Evolutionary conservation across 257 asterid genomes (phyloP), one percentile per base, ranked within the genome.

Genomic region (Forsythia suspensa): DNA sequence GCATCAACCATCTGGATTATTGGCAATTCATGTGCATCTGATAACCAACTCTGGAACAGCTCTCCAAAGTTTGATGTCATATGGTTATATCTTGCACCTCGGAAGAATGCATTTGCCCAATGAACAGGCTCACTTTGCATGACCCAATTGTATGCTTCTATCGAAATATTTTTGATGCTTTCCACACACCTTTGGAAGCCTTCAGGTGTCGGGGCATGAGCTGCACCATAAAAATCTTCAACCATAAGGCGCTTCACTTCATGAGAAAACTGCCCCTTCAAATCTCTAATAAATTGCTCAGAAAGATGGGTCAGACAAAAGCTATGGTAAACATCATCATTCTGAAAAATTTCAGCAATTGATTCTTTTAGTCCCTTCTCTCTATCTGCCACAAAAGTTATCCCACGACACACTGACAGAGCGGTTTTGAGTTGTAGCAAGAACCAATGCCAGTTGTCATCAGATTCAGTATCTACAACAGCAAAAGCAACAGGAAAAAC

Each of bases 401-500:
- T 79, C 40, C 96, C 92, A 41, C 82, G 92, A 70, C 80, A 89
- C 72, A 79, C 78, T 4, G 96, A 83, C 52, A 96, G 82, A 11
- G 96, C 94, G 29, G 90, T 77, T 81, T 90, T 96, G 8, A 96
- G 96, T 80, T 94, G 99, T 37, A 88, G 85, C 52, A 94, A 81
- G 82, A 96, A 96, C 99, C 99, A 96, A 68, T 37, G 90, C 98
- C 99, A 96, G 83, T 92, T 96, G 66, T 91, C 98, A 52, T 84
- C 95, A 48, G 97, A 88, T 85, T 96, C 99, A 75, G 83, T 52
- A 87, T 96, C 98, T 6, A 94, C 99, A 34, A 94, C 88, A 61
- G 98, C 97, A 80, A 96, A 96, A 83, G 99, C 99, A 76, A 96
- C 93, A 3, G 98, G 97, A 69, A 96, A 96, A 80, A 91, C 84